Percentiles rank a stretch among this genome's conserved stretches.
Evolutionary conservation across 768 basidiomycete species (phyloP).

Genomic region (Floccularia luteovirens): DNA sequence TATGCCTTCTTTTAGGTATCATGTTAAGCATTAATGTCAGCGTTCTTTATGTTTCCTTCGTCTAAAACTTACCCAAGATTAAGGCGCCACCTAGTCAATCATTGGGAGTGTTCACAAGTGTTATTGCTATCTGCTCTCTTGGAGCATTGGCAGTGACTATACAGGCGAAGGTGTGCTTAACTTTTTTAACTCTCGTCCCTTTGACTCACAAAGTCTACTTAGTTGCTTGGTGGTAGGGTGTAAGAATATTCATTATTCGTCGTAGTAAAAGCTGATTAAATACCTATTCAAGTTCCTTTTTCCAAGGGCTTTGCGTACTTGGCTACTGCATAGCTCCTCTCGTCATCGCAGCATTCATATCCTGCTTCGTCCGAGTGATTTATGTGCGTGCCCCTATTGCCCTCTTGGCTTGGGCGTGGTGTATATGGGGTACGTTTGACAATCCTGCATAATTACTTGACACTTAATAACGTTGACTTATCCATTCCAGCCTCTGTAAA

Average conservation of each 20-base stretch:
- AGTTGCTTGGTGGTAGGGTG: conserved; percentile 83
- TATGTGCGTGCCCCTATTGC: conserved; percentile 86
- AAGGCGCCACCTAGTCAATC: conserved; percentile 82
- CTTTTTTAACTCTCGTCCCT: no score
- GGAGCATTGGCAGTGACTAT: conserved; percentile 89
- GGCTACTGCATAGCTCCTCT: conserved; percentile 96
- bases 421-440: conserved; percentile 89
- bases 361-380: conserved; percentile 78
- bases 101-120: conserved; percentile 85
- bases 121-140: conserved; percentile 87
- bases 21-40: conserved; percentile 81
- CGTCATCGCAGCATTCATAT: conserved; percentile 81
- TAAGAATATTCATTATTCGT: conserved; percentile 23
- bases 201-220: conserved; percentile 4
- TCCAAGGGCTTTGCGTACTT: conserved; percentile 90
- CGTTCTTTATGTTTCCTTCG: neutral
- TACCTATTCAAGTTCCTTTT: conserved; percentile 63
- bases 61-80: conserved; percentile 2
- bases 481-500: conserved; percentile 74
- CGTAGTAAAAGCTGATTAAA: conserved; percentile 2
- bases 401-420: conserved; percentile 88
- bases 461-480: neutral
- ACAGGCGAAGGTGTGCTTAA: conserved; percentile 75
- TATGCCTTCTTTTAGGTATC: conserved; percentile 73
- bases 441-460: neutral